phyloP scores from a whole-genome alignment of 2,329 filamentous ascomycete genomes.

The Colletotrichum siamense region DNA sequence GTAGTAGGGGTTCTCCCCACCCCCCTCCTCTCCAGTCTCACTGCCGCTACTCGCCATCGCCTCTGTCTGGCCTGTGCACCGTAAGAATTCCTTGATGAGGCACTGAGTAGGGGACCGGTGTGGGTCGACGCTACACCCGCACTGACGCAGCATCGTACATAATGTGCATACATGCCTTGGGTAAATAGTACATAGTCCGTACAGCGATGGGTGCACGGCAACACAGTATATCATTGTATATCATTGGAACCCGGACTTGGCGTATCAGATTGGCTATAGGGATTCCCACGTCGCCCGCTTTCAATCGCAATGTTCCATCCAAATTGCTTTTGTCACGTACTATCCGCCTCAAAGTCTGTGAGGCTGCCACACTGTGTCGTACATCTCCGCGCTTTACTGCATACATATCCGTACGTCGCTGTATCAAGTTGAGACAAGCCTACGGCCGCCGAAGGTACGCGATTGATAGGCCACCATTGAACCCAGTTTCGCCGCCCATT shows the following conservation, averaged over 20 bases:
- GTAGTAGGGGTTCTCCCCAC: no score
- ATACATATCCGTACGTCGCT: background rate
- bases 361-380: background rate
- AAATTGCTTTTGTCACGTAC: background rate
- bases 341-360: background rate
- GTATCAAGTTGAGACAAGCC: background rate
- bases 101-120: background rate
- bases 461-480: background rate
- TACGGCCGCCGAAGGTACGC: background rate
- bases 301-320: background rate
- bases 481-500: background rate
- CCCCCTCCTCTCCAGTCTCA: background rate
- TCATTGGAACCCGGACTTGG: slow-evolving; percentile 2
- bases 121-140: background rate
- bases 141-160: background rate
- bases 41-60: background rate
- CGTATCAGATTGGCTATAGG: background rate
- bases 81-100: background rate
- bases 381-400: background rate
- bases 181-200: background rate
- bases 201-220: background rate
- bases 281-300: background rate
- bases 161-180: background rate
- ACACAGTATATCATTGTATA: background rate
- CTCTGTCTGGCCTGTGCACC: background rate